These are phyloP conservation scores for Leishmania braziliensis DNA, from an alignment of 208 protist genomes.

Conservation along the genomic window DNA sequence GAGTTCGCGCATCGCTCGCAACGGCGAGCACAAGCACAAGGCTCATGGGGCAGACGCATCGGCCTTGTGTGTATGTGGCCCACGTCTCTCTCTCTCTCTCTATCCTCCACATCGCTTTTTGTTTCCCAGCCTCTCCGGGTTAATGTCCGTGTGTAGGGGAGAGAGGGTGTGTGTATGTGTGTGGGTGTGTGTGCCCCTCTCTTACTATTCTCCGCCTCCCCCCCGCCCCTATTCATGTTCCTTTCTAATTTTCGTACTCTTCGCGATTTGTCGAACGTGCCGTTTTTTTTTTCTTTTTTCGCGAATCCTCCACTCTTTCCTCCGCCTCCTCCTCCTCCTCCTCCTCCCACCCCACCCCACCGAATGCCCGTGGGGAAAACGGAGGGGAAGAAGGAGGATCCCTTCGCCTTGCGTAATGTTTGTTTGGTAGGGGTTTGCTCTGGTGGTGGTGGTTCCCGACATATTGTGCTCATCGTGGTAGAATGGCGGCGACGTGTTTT, in stretches of 20 bases:
- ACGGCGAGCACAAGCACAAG: not conserved
- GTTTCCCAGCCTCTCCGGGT: no score
- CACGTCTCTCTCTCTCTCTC: no score
- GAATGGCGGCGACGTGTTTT: no score
- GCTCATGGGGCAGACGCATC: not conserved
- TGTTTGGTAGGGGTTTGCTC: not conserved
- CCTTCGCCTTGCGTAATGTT: not conserved
- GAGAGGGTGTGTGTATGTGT: not conserved
- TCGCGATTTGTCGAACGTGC: no score
- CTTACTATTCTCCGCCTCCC: not conserved
- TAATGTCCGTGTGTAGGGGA: not conserved
- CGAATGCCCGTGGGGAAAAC: not conserved
- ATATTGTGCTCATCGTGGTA: no score
- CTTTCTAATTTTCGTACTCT: not conserved
- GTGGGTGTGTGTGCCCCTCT: not conserved
- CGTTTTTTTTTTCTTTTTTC: not conserved
- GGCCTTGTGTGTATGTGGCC: not conserved
- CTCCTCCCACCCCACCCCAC: no score
- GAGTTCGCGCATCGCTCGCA: not conserved
- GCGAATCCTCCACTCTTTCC: not conserved
- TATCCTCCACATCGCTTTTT: no score
- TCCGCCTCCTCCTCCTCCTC: not conserved
- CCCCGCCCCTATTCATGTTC: not conserved
- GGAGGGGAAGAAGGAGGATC: not conserved
- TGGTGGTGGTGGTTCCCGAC: not conserved